Percentiles rank a stretch among this genome's conserved stretches.
Conservation (phyloP, 257 asterid genomes). For the Haberlea rhodopensis region DNA sequence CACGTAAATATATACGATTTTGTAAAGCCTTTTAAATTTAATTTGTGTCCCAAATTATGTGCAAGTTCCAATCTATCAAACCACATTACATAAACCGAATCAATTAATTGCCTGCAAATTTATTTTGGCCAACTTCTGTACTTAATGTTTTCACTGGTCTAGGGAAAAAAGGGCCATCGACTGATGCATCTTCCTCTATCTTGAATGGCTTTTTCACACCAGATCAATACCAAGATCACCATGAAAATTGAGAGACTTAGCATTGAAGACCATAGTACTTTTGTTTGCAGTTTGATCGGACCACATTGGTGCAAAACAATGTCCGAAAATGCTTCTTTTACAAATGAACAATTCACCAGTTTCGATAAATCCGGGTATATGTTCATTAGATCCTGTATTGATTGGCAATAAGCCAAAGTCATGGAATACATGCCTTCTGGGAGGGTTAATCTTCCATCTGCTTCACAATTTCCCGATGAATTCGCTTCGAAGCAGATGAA, state of each 20-base stretch:
- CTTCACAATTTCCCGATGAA: slow-evolving; percentile 30
- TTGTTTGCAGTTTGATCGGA: slow-evolving; percentile 36
- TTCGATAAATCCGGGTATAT: slow-evolving; percentile 47
- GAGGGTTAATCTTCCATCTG: slow-evolving; percentile 37
- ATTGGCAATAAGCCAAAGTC: slow-evolving; percentile 41
- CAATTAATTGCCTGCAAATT: slow-evolving; percentile 12
- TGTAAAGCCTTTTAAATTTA: too few species aligned
- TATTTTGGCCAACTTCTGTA: not conserved
- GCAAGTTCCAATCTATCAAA: not conserved
- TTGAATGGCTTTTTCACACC: slow-evolving; percentile 38
- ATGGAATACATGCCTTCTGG: slow-evolving; percentile 35
- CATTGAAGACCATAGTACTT: slow-evolving; percentile 42
- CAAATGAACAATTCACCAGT: slow-evolving; percentile 36
- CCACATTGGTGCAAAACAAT: slow-evolving; percentile 40
- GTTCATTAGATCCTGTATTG: slow-evolving; percentile 38
- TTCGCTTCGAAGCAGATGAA: slow-evolving; percentile 37
- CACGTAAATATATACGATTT: too few species aligned
- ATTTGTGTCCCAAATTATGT: not conserved
- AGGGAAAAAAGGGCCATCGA: slow-evolving; percentile 34
- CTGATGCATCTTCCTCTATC: slow-evolving; percentile 36
- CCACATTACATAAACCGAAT: not conserved
- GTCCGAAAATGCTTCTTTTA: slow-evolving; percentile 41
- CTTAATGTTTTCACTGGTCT: slow-evolving; percentile 6
- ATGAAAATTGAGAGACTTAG: slow-evolving; percentile 42
- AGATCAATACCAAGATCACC: slow-evolving; percentile 38